Conservation (phyloP, 768 basidiomycete genomes). For the Kondoa malvinella region DNA sequence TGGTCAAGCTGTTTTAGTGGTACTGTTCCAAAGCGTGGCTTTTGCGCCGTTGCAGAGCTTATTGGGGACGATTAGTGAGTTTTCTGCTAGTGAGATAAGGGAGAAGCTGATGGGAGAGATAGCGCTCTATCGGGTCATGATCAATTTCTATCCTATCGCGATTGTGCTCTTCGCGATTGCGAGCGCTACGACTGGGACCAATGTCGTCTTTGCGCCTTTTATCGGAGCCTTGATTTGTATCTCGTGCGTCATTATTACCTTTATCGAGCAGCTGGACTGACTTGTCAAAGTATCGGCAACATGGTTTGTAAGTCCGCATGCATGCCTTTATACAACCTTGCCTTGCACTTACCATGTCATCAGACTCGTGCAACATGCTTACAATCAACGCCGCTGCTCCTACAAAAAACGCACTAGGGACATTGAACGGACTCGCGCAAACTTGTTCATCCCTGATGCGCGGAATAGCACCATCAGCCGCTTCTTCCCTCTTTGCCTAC, state of each 20-base stretch:
- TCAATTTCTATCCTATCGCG: slow-evolving; percentile 20
- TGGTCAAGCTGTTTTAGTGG: neutral
- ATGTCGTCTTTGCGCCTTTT: neutral
- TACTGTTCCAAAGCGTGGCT: neutral
- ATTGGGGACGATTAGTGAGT: neutral
- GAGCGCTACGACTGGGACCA: slow-evolving; percentile 1
- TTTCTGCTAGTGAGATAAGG: neutral
- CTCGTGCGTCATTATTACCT: neutral
- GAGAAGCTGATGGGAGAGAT: neutral
- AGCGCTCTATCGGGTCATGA: slow-evolving; percentile 15
- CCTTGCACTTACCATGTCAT: too few relatives aligned
- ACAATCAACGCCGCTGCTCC: slow-evolving; percentile 13
- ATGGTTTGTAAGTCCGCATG: neutral
- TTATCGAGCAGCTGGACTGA: neutral
- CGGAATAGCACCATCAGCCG: slow-evolving; percentile 7
- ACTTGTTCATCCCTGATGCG: slow-evolving; percentile 8
- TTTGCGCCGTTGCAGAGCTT: neutral
- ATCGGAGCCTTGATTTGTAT: neutral
- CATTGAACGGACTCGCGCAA: slow-evolving; percentile 14
- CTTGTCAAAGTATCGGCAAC: slow-evolving; percentile 1
- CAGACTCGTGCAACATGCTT: slow-evolving; percentile 14
- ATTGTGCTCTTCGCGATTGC: slow-evolving; percentile 21
- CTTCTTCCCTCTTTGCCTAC: slow-evolving; percentile 14
- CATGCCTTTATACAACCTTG: too few relatives aligned
- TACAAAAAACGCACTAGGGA: neutral